Base-by-base conservation (phyloP, 116 monocot species). In the Cymodocea nodosa region DNA sequence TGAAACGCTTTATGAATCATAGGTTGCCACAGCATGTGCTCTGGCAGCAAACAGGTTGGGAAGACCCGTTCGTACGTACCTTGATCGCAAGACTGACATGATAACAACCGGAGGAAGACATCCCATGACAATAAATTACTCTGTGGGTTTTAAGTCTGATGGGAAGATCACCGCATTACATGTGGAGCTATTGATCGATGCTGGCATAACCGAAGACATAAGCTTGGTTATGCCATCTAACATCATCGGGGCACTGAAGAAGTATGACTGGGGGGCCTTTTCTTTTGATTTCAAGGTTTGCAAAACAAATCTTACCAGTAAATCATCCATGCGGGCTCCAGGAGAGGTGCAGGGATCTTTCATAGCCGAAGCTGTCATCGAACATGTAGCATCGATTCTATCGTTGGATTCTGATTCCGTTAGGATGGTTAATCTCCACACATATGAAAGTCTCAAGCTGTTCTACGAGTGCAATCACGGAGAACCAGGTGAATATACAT, bases 21-120 rank as follows among this genome's bases (percentile, higher is more conserved):
- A 94, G 94, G 74, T 94, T 65, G 86, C 94, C 11, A 78, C 78
- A 65, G 94, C 89, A 35, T 94, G 94, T 79, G 86, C 94, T 51
- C 68, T 94, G 56, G 86, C 94, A 40, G 94, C 94, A 52, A 78
- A 66, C 62, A 94, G 80, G 64, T 71, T 94, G 56, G 68, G 67
- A 10, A 76, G 76, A 35, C 89, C 89, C 24, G 82, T 94, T 40
- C 75, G 84, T 22, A 86, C 86, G 80, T 94, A 94, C 68, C 80
- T 89, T 67, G 86, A 94, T 78, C 86, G 94, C 62, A 86, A 86
- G 65, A 94, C 89, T 25, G 94, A 94, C 56, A 94, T 94, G 94
- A 56, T 86, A 73, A 80, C 86, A 62, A 67, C 79, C 15, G 94
- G 89, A 62, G 94, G 94, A 9, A 72, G 94, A 8, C 94, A 94